A percentile compares a stretch with the other conserved stretches of the same genome.
Conservation (phyloP, 1,139 yeast genomes). For the Suhomyces terraborum region DNA sequence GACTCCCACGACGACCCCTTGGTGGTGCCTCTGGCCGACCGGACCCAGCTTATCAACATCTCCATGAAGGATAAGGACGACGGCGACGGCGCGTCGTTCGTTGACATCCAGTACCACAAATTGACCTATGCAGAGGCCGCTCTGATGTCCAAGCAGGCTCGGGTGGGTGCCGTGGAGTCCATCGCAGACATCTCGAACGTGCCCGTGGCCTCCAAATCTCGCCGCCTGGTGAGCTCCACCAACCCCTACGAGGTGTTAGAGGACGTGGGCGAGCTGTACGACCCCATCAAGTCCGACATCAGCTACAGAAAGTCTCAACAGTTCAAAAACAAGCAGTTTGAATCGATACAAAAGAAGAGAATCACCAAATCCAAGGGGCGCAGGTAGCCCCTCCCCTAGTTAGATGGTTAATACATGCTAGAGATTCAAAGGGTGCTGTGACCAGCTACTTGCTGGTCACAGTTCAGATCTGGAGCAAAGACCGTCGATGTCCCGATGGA, state of each 20-base stretch:
- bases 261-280: conserved; percentile 10
- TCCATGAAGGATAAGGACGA: conserved; percentile 36
- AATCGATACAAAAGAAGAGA: conserved; percentile 15
- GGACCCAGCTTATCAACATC: conserved; percentile 33
- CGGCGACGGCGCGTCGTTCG: conserved; percentile 35
- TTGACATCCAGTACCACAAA: conserved; percentile 39
- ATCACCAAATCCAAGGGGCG: conserved; percentile 11
- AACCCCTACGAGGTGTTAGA: conserved; percentile 17
- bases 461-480: too few relatives aligned
- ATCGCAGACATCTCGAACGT: too few relatives aligned
- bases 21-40: conserved; percentile 30
- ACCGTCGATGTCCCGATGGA: too few relatives aligned
- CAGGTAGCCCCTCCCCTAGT: conserved; percentile 5
- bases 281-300: conserved; percentile 15
- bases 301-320: conserved; percentile 16
- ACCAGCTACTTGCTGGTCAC: too few relatives aligned
- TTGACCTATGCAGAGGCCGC: conserved; percentile 52
- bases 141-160: conserved; percentile 25
- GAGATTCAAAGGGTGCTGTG: background rate
- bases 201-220: conserved; percentile 6
- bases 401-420: background rate
- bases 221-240: conserved; percentile 12
- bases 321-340: conserved; percentile 19
- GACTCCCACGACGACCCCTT: conserved; percentile 21
- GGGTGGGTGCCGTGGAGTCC: conserved; percentile 8